phyloP scores from a whole-genome alignment of 2,329 filamentous ascomycete genomes.

The Penicillium janthinellum region DNA sequence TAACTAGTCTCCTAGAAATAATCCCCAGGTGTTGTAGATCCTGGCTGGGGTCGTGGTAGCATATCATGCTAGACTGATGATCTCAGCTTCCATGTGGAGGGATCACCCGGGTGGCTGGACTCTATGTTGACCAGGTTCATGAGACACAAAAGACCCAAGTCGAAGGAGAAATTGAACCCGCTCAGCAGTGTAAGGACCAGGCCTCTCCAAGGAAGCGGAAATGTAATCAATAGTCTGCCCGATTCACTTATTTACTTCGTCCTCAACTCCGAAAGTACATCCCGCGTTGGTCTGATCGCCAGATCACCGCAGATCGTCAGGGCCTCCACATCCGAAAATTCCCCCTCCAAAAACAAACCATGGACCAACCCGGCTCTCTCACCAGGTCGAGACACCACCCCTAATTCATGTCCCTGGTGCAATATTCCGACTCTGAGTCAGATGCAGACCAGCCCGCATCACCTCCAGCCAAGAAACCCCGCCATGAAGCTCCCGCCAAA shows the following conservation, averaged over 20 bases:
- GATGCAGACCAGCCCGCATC: constrained; percentile 31
- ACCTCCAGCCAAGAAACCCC: constrained; percentile 30
- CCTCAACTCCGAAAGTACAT: not conserved
- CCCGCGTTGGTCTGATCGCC: not conserved
- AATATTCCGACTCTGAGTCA: constrained; percentile 59
- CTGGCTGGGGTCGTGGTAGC: not conserved
- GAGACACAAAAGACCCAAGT: not conserved
- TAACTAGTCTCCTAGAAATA: not conserved
- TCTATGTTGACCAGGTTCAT: not conserved
- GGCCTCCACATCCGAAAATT: not conserved
- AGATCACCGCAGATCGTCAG: not conserved
- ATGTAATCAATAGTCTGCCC: not conserved
- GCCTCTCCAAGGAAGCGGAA: not conserved
- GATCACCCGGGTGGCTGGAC: not conserved
- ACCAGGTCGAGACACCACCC: not conserved
- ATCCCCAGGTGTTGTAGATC: not conserved
- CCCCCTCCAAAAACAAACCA: not conserved
- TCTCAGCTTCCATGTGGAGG: no score
- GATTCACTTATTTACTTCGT: not conserved
- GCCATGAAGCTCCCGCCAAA: constrained; percentile 21
- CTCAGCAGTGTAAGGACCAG: not conserved
- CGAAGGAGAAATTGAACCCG: not conserved
- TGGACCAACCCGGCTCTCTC: not conserved
- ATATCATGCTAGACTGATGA: not conserved
- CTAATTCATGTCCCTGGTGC: constrained; percentile 61